A percentile compares a stretch with the other conserved stretches of the same genome.
Conservation (phyloP, 1,284 basidiomycete genomes). For the Blastosporella zonata region DNA sequence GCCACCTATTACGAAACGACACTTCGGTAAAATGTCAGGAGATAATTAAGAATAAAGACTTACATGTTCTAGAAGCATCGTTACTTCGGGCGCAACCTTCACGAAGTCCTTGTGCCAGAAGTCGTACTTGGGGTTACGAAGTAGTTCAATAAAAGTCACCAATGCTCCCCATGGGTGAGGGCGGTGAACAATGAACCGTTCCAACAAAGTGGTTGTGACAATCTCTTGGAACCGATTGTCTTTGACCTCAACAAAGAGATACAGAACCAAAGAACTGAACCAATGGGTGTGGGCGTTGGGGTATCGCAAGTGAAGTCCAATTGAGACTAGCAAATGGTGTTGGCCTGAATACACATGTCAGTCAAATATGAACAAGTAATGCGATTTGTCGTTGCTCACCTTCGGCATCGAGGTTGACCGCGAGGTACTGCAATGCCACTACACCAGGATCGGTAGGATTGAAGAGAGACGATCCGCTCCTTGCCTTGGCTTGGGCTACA, state of each 20-base stretch:
- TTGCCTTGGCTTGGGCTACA: slow-evolving; percentile 80
- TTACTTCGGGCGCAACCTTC: slow-evolving; percentile 77
- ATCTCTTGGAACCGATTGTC: slow-evolving; percentile 85
- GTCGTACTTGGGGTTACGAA: slow-evolving; percentile 80
- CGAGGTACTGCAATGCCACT: slow-evolving; percentile 78
- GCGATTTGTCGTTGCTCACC: slow-evolving; percentile 51
- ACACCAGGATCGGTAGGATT: slow-evolving; percentile 80
- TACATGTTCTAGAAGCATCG: slow-evolving; percentile 77
- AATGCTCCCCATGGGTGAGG: slow-evolving; percentile 98
- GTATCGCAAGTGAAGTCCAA: slow-evolving; percentile 92
- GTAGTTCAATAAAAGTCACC: slow-evolving; percentile 90
- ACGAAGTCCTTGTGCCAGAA: slow-evolving; percentile 87
- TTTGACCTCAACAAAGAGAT: slow-evolving; percentile 79
- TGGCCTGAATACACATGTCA: slow-evolving; percentile 56
- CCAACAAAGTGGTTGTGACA: slow-evolving; percentile 88
- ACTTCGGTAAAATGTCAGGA: slow-evolving; percentile 7
- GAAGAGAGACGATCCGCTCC: slow-evolving; percentile 78
- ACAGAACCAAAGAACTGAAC: slow-evolving; percentile 87
- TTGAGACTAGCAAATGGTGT: slow-evolving; percentile 88
- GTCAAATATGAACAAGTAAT: neutral
- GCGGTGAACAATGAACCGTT: slow-evolving; percentile 89
- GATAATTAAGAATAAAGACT: slow-evolving; percentile 28
- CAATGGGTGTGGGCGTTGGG: slow-evolving; percentile 96
- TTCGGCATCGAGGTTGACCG: slow-evolving; percentile 85
- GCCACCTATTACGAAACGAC: slow-evolving; percentile 52